Evolutionary conservation across 2,329 filamentous ascomycete genomes (phyloP).

Genomic region (Gliomastix tumulicola): DNA sequence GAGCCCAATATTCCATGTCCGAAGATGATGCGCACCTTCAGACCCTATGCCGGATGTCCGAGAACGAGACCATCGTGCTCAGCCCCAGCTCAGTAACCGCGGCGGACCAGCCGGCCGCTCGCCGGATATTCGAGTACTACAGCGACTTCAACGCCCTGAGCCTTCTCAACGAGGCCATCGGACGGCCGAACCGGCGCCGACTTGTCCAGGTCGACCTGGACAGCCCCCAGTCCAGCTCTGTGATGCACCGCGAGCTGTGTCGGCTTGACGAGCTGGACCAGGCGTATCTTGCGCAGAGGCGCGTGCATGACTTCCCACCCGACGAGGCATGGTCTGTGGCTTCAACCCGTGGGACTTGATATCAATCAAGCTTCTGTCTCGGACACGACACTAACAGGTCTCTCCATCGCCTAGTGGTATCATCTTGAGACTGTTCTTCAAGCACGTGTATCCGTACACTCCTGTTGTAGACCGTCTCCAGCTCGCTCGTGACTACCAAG

Average conservation of each 20-base stretch:
- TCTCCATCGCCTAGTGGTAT: background rate
- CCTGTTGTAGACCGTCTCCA: conserved; percentile 2
- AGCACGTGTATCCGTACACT: conserved; percentile 1
- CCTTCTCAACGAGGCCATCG: conserved; percentile 1
- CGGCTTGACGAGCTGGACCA: conserved; percentile 1
- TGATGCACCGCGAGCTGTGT: background rate
- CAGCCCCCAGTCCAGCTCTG: background rate
- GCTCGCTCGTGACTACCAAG: background rate
- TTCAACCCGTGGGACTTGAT: no score
- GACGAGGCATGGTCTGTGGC: background rate
- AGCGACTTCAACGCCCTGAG: conserved; percentile 3
- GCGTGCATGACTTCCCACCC: background rate
- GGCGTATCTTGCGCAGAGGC: background rate
- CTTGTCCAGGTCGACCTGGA: conserved; percentile 1
- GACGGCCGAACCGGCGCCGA: background rate
- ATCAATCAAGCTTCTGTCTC: no score
- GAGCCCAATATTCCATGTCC: background rate
- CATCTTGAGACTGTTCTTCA: conserved; percentile 1
- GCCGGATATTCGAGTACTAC: conserved; percentile 1
- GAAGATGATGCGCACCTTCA: background rate
- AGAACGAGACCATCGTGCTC: background rate
- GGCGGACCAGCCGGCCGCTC: background rate
- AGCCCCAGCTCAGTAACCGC: background rate
- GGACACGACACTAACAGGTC: no score
- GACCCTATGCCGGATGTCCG: background rate